Percentiles rank a stretch among this genome's conserved stretches.
Conservation (phyloP, 805 yeast species). For the Citeromyces matritensis region DNA sequence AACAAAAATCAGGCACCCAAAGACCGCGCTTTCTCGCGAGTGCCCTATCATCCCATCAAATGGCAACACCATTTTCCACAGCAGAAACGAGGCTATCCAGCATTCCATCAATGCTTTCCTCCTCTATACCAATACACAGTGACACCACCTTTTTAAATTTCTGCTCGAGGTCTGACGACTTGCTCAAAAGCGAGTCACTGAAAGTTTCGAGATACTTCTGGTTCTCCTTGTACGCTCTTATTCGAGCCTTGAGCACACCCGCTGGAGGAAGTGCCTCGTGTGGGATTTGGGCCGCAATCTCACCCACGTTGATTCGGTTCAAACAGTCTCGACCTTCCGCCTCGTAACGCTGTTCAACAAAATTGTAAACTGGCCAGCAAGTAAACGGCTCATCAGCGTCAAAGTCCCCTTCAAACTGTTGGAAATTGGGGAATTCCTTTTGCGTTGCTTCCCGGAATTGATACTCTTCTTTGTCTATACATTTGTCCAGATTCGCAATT, state of each 20-base stretch:
- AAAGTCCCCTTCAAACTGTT: slow-evolving; percentile 36
- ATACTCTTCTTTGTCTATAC: slow-evolving; percentile 47
- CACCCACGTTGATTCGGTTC: slow-evolving; percentile 12
- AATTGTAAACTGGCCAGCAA: slow-evolving; percentile 42
- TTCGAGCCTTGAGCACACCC: slow-evolving; percentile 54
- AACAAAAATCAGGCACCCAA: no score
- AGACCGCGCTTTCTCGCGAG: no score
- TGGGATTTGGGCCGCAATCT: slow-evolving; percentile 12
- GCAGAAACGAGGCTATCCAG: slow-evolving; percentile 80
- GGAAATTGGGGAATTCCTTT: slow-evolving; percentile 14
- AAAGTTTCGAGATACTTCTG: slow-evolving; percentile 38
- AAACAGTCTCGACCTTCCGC: slow-evolving; percentile 2
- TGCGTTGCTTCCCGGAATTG: slow-evolving; percentile 27
- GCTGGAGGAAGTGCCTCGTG: slow-evolving; percentile 25
- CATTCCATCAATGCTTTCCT: slow-evolving; percentile 33
- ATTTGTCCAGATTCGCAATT: slow-evolving; percentile 41
- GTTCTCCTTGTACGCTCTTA: slow-evolving; percentile 66
- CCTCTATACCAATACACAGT: slow-evolving; percentile 65
- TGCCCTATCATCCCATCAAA: no score
- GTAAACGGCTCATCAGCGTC: slow-evolving; percentile 92
- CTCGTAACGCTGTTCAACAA: slow-evolving; percentile 18
- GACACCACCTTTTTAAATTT: slow-evolving; percentile 85
- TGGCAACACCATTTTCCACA: slow-evolving; percentile 73
- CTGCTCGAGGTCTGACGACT: slow-evolving; percentile 42
- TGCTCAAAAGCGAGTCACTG: slow-evolving; percentile 33